Evolutionary conservation across 768 basidiomycete species (phyloP), one percentile per base, ranked within the genome.

Genomic region (Lactarius psammicola): DNA sequence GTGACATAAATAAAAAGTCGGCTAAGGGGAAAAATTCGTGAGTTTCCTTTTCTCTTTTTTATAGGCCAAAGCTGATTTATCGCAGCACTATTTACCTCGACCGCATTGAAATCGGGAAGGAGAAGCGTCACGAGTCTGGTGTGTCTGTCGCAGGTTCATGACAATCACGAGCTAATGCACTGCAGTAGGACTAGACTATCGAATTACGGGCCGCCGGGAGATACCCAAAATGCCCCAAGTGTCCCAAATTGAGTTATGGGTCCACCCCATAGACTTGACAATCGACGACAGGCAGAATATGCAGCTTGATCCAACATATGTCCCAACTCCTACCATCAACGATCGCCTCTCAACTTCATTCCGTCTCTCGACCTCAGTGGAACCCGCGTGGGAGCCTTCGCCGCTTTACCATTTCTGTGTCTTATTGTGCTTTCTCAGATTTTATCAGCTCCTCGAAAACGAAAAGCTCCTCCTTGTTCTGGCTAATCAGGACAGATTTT

Each of bases 391-490:
- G n/a, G 44, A 44, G 5, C 20, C 5, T 44, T 44, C 44, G 9
- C 10, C 9, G 2, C n/a, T 44, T 44, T 20, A n/a, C 7, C 8
- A 44, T 44, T 44, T 44, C 44, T 44, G 8, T n/a, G 44, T 44
- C 44, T n/a, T 20, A 42, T n/a, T 0, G 11, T 30, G 10, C 30
- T 3, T 36, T 49, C 17, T 54, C 49, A 70, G 69, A 38, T 60
- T 67, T 34, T 46, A 40, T 11, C 67, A 60, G 9, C 56, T 70
- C 17, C 60, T 68, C 4, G 64, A 62, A 28, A 60, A 65, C 1
- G 58, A 70, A 26, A 53, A 5, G 15, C 28, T 65, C 15, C 60
- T 70, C 26, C 63, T 70, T 31, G 18, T 70, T 18, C 36, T 68
- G 15, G 31, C 44, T 4, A 36, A 56, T 36, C 42, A 4, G 11